phyloP scores from a whole-genome alignment of 371 early-diverging fungal genomes.

The Syncephalastrum racemosum region DNA sequence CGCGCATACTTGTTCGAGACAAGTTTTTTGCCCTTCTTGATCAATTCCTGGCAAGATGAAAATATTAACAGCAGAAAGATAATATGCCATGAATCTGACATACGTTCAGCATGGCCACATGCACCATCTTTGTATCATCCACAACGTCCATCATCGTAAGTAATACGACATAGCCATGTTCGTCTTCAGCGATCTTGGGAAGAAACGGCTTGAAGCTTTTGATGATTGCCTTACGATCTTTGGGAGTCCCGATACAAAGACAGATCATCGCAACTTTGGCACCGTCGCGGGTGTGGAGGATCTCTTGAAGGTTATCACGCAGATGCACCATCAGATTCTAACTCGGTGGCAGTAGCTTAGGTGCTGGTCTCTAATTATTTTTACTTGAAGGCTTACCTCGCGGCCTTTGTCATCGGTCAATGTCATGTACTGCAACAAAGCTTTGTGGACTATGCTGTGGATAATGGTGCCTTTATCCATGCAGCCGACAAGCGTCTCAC shows the following conservation, averaged over 20 bases:
- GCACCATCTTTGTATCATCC: conserved; percentile 92
- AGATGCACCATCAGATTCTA: conserved; percentile 72
- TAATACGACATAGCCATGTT: conserved; percentile 88
- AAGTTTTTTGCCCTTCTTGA: conserved; percentile 58
- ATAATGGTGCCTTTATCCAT: conserved; percentile 85
- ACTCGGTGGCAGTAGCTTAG: not conserved
- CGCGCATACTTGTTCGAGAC: conserved; percentile 73
- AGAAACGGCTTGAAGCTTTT: conserved; percentile 86
- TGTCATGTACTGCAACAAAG: conserved; percentile 80
- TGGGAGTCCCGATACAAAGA: conserved; percentile 75
- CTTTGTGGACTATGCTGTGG: conserved; percentile 86
- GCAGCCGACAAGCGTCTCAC: conserved; percentile 66
- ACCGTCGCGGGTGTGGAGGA: conserved; percentile 92
- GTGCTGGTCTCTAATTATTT: not conserved
- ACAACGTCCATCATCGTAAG: conserved; percentile 83
- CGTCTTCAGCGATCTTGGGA: conserved; percentile 81
- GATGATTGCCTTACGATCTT: conserved; percentile 89
- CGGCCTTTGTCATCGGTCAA: conserved; percentile 62
- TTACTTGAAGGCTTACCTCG: conserved; percentile 35
- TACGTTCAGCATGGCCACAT: conserved; percentile 73
- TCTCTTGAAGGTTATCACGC: conserved; percentile 82
- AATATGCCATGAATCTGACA: conserved; percentile 1
- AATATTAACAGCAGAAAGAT: not conserved
- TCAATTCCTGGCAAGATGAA: conserved; percentile 37
- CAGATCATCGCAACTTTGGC: conserved; percentile 82